Percentiles rank a stretch among this genome's conserved stretches.
These are phyloP conservation scores for Suhomyces bolitotheri DNA, from an alignment of 1,139 yeast species.

Conservation along the genomic window DNA sequence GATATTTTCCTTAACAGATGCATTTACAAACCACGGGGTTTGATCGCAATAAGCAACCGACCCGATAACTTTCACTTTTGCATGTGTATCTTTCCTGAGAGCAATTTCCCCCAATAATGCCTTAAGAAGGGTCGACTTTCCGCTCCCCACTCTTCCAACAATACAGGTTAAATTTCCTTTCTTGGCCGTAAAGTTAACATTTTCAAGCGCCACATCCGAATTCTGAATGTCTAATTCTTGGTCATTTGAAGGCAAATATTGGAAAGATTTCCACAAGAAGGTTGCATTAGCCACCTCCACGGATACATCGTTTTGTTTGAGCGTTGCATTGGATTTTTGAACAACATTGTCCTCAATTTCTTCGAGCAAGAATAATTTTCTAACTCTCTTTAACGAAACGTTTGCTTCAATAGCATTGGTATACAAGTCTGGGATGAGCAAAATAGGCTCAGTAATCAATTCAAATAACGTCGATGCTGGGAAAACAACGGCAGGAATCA, in stretches of 20 bases:
- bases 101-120: conserved; percentile 28
- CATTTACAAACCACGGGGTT: conserved; percentile 25
- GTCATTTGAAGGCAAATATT: conserved; percentile 14
- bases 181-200: conserved; percentile 24
- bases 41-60: conserved; percentile 29
- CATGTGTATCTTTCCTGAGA: conserved; percentile 8
- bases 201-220: conserved; percentile 19
- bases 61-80: conserved; percentile 21
- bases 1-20: conserved; percentile 26
- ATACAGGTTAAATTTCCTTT: conserved; percentile 30
- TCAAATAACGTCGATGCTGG: conserved; percentile 43
- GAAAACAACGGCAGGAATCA: conserved; percentile 40
- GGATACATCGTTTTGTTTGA: conserved; percentile 13
- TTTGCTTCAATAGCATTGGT: conserved; percentile 32
- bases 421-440: conserved; percentile 34
- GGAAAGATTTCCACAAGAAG: conserved; percentile 16
- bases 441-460: conserved; percentile 36
- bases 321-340: conserved; percentile 15
- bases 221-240: conserved; percentile 10
- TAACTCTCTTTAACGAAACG: conserved; percentile 37
- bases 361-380: conserved; percentile 33
- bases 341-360: conserved; percentile 29
- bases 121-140: conserved; percentile 29
- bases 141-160: conserved; percentile 32
- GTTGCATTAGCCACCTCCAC: conserved; percentile 15